Percentiles rank a stretch among this genome's conserved stretches.
Conservation (phyloP, 2,329 filamentous ascomycete genomes). For the Fusarium mangiferae region DNA sequence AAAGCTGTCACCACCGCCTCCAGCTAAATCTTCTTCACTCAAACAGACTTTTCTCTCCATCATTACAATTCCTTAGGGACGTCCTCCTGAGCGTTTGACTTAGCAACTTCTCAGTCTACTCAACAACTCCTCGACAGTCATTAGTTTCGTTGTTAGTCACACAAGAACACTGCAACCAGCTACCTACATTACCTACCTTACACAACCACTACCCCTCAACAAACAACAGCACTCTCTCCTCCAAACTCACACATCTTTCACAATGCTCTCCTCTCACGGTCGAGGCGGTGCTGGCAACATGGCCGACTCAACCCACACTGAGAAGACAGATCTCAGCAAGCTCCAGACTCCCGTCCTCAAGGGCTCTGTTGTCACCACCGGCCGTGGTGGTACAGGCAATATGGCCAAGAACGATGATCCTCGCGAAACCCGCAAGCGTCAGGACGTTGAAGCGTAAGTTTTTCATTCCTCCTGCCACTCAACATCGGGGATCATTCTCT, state of each 20-base stretch:
- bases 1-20: slow-evolving; percentile 26
- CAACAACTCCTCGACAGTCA: background rate
- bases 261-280: slow-evolving; percentile 72
- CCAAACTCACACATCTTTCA: slow-evolving; percentile 7
- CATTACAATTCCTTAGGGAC: background rate
- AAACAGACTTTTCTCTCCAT: background rate
- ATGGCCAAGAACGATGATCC: slow-evolving; percentile 82
- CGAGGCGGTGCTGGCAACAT: slow-evolving; percentile 85
- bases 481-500: background rate
- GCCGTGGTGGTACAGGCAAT: slow-evolving; percentile 88
- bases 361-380: slow-evolving; percentile 85
- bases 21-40: background rate
- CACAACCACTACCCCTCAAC: background rate
- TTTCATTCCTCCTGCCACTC: background rate
- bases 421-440: slow-evolving; percentile 77
- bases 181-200: background rate
- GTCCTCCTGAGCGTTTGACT: background rate
- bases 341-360: slow-evolving; percentile 87
- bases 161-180: background rate
- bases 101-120: background rate
- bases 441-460: slow-evolving; percentile 81
- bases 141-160: background rate
- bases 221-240: background rate
- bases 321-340: slow-evolving; percentile 68
- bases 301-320: slow-evolving; percentile 61